Evolutionary conservation across 2,329 filamentous ascomycete species (phyloP).

Genomic region (Purpureocillium lavendulum): DNA sequence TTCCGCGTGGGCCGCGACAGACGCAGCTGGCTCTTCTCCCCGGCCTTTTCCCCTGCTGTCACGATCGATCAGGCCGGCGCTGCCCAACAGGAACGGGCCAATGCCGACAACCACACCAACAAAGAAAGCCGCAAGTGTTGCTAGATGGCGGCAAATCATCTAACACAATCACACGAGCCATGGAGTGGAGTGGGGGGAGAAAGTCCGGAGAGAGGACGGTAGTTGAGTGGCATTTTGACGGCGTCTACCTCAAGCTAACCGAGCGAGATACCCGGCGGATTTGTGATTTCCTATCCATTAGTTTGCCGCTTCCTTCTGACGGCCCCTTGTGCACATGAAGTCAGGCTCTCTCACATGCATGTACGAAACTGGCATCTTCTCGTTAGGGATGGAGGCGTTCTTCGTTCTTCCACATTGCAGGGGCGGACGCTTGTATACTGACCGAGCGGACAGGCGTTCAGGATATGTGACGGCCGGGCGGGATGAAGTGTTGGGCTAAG

Average conservation of each 20-base stretch:
- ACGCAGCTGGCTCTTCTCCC: slow-evolving; percentile 51
- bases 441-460: not conserved
- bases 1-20: slow-evolving; percentile 51
- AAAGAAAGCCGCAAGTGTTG: slow-evolving; percentile 21
- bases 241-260: not conserved
- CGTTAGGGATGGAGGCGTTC: not conserved
- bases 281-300: not conserved
- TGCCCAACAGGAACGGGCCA: slow-evolving; percentile 16
- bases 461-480: not conserved
- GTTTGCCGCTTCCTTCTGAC: not conserved
- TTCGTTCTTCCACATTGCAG: no score
- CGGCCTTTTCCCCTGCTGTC: slow-evolving; percentile 42
- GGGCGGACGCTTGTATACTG: not conserved
- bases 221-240: no score
- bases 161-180: no score
- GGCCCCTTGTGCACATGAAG: no score
- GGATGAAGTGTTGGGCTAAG: no score
- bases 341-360: not conserved
- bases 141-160: slow-evolving; percentile 7
- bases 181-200: no score
- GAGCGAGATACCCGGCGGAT: slow-evolving; percentile 16
- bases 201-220: no score
- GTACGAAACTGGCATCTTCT: no score
- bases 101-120: slow-evolving; percentile 11
- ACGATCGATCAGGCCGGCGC: slow-evolving; percentile 34